Percentiles rank a stretch among this genome's conserved stretches.
phyloP scores from a whole-genome alignment of 345 rosid genomes.

The Cardiospermum halicacabum region DNA sequence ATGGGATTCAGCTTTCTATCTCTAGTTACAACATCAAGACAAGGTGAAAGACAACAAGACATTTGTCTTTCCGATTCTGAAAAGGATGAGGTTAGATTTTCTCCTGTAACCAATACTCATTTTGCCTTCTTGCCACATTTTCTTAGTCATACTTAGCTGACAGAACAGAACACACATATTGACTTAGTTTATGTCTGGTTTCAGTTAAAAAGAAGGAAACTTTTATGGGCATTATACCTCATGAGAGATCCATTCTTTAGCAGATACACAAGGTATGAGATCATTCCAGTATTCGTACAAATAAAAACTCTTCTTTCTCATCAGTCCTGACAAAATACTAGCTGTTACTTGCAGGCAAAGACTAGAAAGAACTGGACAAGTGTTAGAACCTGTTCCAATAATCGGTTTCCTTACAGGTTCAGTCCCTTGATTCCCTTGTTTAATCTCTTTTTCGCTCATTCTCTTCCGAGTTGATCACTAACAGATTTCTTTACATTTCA shows the following conservation, averaged over 20 bases:
- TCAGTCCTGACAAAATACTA: background rate
- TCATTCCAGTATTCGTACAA: background rate
- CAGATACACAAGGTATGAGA: slow-evolving; percentile 68
- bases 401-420: slow-evolving; percentile 71
- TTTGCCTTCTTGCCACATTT: background rate
- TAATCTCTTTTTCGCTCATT: background rate
- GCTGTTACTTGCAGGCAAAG: slow-evolving; percentile 49
- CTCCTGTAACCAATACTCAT: background rate
- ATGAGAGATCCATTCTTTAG: slow-evolving; percentile 96
- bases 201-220: slow-evolving; percentile 79
- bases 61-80: slow-evolving; percentile 50
- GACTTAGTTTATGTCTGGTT: slow-evolving; percentile 17
- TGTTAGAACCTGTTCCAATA: slow-evolving; percentile 62
- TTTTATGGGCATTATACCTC: slow-evolving; percentile 84
- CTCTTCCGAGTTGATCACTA: background rate
- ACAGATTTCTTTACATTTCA: background rate
- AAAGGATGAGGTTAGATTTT: slow-evolving; percentile 65
- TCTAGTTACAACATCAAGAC: slow-evolving; percentile 27
- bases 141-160: background rate
- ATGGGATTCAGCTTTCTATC: slow-evolving; percentile 54
- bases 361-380: slow-evolving; percentile 60
- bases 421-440: slow-evolving; percentile 1
- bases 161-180: too few species aligned
- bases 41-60: slow-evolving; percentile 32
- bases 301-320: background rate